Conservation (phyloP, 495 filamentous ascomycete genomes). For the Aspergillus avenaceus region DNA sequence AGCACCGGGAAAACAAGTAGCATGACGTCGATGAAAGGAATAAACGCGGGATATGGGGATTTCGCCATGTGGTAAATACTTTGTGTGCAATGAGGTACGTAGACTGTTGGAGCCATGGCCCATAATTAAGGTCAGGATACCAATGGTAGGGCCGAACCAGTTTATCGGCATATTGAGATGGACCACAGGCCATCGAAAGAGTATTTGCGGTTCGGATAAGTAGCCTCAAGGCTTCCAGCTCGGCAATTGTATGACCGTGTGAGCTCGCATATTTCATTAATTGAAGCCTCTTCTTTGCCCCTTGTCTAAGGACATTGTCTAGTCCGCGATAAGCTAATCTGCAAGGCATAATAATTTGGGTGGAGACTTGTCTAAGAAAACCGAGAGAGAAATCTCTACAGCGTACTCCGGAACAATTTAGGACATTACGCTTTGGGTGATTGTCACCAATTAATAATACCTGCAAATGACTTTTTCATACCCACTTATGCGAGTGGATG, state of each 20-base stretch:
- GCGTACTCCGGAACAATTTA: not conserved
- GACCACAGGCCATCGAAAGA: not conserved
- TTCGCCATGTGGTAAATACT: not conserved
- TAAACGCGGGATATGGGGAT: not conserved
- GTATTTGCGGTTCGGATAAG: not conserved
- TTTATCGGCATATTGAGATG: not conserved
- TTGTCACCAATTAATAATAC: not conserved
- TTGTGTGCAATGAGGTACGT: not conserved
- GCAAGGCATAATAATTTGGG: slow-evolving; percentile 1
- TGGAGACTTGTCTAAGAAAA: not conserved
- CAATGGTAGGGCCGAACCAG: not conserved
- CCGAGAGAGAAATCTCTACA: too few species aligned
- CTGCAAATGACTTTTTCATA: not conserved
- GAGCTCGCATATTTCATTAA: not conserved
- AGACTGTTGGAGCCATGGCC: not conserved
- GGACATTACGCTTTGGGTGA: not conserved
- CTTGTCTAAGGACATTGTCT: not conserved
- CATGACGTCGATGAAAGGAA: too few species aligned
- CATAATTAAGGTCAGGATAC: not conserved
- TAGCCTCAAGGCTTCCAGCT: not conserved
- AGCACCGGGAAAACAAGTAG: not conserved
- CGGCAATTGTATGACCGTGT: not conserved
- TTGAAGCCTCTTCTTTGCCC: not conserved
- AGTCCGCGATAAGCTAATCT: not conserved
- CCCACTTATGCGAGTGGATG: not conserved